Conservation (phyloP, 2,329 filamentous ascomycete genomes). For the Bipolaris gigantea region DNA sequence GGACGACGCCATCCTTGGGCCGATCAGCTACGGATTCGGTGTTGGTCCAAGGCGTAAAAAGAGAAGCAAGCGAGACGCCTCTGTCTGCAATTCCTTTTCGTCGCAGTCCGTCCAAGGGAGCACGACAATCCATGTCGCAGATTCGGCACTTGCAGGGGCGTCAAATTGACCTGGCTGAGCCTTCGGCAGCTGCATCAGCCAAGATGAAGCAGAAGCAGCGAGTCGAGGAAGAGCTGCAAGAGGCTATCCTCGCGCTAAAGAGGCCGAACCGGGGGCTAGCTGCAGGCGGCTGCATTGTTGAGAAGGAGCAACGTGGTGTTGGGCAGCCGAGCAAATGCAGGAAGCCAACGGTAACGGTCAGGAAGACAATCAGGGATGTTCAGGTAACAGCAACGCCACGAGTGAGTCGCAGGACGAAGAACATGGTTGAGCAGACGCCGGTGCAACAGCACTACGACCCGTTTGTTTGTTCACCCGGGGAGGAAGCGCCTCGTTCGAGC, state of each 20-base stretch:
- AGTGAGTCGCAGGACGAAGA: slow-evolving; percentile 36
- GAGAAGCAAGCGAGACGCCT: slow-evolving; percentile 66
- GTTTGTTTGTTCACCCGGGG: slow-evolving; percentile 21
- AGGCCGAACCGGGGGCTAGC: slow-evolving; percentile 75
- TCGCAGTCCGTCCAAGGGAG: slow-evolving; percentile 48
- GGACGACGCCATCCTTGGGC: slow-evolving; percentile 64
- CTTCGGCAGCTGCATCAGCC: slow-evolving; percentile 56
- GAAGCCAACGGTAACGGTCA: slow-evolving; percentile 32
- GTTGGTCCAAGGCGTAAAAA: slow-evolving; percentile 63
- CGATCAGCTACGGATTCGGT: slow-evolving; percentile 68
- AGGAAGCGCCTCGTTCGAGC: slow-evolving; percentile 27
- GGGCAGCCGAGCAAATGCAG: slow-evolving; percentile 29
- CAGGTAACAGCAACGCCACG: slow-evolving; percentile 51
- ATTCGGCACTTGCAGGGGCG: slow-evolving; percentile 54
- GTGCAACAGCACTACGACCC: slow-evolving; percentile 30
- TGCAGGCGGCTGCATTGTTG: slow-evolving; percentile 67
- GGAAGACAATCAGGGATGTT: slow-evolving; percentile 39
- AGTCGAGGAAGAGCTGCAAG: slow-evolving; percentile 69
- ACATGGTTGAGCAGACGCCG: slow-evolving; percentile 37
- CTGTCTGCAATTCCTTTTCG: slow-evolving; percentile 55
- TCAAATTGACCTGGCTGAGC: slow-evolving; percentile 58
- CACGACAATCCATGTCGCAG: slow-evolving; percentile 44
- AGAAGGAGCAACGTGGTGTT: slow-evolving; percentile 60
- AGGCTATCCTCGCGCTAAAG: slow-evolving; percentile 73
- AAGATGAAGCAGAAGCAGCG: slow-evolving; percentile 67